Percentiles rank a stretch among this genome's conserved stretches.
These are phyloP conservation scores for Venturia carpophila DNA, from an alignment of 2,329 filamentous ascomycete species.

Conservation along the genomic window DNA sequence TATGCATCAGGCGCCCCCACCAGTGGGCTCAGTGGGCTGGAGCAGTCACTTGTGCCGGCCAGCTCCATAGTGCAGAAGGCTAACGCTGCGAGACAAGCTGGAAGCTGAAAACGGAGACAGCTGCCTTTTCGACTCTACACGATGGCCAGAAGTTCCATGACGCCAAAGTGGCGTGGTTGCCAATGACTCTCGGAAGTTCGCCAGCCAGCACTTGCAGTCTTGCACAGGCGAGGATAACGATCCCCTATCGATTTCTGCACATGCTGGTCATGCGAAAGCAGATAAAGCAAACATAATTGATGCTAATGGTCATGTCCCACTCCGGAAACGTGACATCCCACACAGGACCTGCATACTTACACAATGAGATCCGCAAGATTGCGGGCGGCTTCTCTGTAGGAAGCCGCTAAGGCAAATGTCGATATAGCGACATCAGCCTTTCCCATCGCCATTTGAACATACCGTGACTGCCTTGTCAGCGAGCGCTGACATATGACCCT, in stretches of 20 bases:
- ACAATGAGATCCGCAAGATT: neutral
- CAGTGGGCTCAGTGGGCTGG: too few species aligned
- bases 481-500: neutral
- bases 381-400: neutral
- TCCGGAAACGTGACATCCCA: neutral
- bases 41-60: too few species aligned
- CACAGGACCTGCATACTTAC: neutral
- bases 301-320: neutral
- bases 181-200: too few species aligned
- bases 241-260: too few species aligned
- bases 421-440: constrained; percentile 8
- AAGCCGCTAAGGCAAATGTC: constrained; percentile 4
- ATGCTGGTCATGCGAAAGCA: neutral
- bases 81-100: too few species aligned
- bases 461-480: neutral
- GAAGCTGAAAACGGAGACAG: too few species aligned
- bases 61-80: too few species aligned
- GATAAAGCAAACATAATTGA: neutral
- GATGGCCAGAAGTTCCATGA: too few species aligned
- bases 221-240: too few species aligned
- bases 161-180: too few species aligned
- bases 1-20: neutral
- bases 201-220: too few species aligned
- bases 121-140: too few species aligned
- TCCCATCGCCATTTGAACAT: neutral